Conservation (phyloP, 176 grass and related monocot genomes). For the Raddia distichophylla region DNA sequence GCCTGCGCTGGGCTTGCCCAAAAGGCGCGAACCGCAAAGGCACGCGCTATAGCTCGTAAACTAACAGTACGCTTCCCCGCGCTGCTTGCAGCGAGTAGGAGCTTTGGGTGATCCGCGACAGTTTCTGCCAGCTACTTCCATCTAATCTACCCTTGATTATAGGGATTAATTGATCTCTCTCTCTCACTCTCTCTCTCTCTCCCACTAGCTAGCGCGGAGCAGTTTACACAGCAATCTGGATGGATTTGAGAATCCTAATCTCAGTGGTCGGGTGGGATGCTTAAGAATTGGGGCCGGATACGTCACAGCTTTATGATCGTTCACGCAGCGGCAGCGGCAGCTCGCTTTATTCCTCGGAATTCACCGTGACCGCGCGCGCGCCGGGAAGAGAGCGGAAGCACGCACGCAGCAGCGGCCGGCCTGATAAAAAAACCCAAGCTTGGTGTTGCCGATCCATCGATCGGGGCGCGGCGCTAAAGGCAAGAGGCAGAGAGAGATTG, state of each 20-base stretch:
- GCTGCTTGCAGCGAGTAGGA: background rate
- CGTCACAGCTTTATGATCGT: constrained; percentile 61
- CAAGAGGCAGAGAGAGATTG: constrained; percentile 34
- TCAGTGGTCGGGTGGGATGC: background rate
- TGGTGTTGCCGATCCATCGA: constrained; percentile 48
- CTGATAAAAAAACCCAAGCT: constrained; percentile 35
- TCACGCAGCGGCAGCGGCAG: background rate
- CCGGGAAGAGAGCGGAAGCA: constrained; percentile 26
- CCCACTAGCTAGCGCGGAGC: no score
- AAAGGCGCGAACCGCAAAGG: constrained; percentile 18
- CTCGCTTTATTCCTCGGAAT: constrained; percentile 50
- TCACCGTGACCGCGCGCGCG: constrained; percentile 12
- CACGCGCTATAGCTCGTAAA: background rate
- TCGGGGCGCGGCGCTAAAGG: constrained; percentile 37
- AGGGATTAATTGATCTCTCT: no score
- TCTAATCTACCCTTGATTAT: no score
- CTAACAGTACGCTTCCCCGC: background rate
- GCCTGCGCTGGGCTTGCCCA: constrained; percentile 2
- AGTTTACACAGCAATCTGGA: background rate
- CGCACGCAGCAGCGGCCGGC: constrained; percentile 5
- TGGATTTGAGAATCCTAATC: background rate
- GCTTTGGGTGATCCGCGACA: background rate
- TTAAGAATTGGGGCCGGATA: constrained; percentile 32
- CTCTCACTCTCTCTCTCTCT: no score
- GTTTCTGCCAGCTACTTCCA: no score